Conservation (phyloP, 805 yeast genomes). For the Teunomyces panamensis region DNA sequence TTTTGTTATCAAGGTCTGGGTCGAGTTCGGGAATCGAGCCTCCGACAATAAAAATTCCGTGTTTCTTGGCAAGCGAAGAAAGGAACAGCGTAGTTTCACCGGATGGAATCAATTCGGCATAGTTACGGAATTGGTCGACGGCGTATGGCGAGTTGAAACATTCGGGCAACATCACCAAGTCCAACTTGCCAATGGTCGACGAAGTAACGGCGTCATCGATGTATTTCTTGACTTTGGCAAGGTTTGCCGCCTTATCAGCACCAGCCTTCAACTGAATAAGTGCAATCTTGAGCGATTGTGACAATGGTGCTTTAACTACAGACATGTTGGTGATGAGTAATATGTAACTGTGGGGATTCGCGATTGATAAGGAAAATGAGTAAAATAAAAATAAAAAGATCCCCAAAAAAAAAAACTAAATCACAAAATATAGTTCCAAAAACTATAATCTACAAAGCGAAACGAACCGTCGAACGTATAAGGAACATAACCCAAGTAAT, state of each 20-base stretch:
- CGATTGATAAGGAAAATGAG: not conserved
- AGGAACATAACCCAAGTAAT: too few species aligned
- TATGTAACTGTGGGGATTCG: not conserved
- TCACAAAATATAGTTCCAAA: too few species aligned
- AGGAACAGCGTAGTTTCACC: conserved; percentile 68
- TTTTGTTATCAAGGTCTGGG: conserved; percentile 44
- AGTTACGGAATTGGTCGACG: conserved; percentile 78
- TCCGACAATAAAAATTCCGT: conserved; percentile 69
- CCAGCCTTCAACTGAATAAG: conserved; percentile 81
- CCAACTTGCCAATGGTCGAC: conserved; percentile 39
- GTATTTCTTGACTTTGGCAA: conserved; percentile 61
- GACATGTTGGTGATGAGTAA: conserved; percentile 11
- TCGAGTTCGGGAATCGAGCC: conserved; percentile 88
- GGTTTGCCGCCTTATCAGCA: conserved; percentile 75
- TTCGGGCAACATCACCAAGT: conserved; percentile 86
- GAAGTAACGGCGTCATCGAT: conserved; percentile 56
- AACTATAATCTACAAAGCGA: not conserved
- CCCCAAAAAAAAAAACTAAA: not conserved
- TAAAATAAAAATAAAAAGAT: not conserved
- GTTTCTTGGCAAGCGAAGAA: conserved; percentile 61
- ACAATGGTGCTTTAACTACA: conserved; percentile 37
- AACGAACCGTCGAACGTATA: too few species aligned
- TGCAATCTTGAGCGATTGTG: conserved; percentile 71
- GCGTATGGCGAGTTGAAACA: conserved; percentile 96
- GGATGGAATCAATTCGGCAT: conserved; percentile 81